Conservation (phyloP, 2,329 filamentous ascomycete genomes). For the Pseudogymnoascus verrucosus region DNA sequence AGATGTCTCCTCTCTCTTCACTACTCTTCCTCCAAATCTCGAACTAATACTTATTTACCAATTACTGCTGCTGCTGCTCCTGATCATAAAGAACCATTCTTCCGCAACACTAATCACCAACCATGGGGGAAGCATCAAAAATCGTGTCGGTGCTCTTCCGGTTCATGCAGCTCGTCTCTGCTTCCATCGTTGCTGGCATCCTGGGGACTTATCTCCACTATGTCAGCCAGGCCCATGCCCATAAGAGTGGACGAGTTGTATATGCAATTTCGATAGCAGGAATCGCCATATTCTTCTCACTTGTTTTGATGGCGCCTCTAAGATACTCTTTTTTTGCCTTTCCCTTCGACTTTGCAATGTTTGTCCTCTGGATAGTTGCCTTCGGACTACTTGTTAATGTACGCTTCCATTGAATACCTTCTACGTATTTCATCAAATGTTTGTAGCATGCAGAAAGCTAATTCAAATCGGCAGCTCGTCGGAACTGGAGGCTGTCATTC, state of each 20-base stretch:
- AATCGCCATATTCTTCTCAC: not conserved
- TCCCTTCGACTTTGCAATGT: not conserved
- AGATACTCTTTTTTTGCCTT: slow-evolving; percentile 6
- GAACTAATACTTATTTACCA: no score
- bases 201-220: not conserved
- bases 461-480: not conserved
- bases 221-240: not conserved
- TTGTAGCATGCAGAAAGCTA: not conserved
- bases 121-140: no score
- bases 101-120: no score
- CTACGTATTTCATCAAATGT: no score
- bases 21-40: no score
- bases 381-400: slow-evolving; percentile 4
- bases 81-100: no score
- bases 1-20: no score
- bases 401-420: not conserved
- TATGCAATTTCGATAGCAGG: slow-evolving; percentile 2
- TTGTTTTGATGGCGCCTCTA: slow-evolving; percentile 2
- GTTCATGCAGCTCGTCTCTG: not conserved
- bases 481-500: not conserved
- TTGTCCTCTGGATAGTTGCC: slow-evolving; percentile 7
- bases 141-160: no score
- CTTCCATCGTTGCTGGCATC: slow-evolving; percentile 3
- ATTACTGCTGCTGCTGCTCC: no score
- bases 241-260: not conserved